Evolutionary conservation across 2,329 filamentous ascomycete species (phyloP).

Genomic region (Colletotrichum salicis): DNA sequence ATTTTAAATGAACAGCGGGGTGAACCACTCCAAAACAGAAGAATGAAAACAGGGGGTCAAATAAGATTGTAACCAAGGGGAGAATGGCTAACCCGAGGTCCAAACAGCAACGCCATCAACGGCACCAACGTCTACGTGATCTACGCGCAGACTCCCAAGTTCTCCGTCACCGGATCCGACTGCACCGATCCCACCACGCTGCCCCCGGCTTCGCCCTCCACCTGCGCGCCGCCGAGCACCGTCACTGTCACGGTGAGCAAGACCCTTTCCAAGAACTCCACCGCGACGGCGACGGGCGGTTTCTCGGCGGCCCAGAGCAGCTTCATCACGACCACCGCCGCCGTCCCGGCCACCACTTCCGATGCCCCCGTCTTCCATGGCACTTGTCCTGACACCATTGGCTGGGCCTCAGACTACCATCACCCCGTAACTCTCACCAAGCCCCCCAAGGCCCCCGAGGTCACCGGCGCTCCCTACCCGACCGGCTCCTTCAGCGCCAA

Average conservation of each 20-base stretch:
- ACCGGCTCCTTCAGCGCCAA: constrained; percentile 13
- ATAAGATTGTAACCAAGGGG: not conserved
- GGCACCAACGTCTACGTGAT: constrained; percentile 57
- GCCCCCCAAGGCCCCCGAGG: constrained; percentile 18
- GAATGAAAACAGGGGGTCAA: not conserved
- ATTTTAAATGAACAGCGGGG: constrained; percentile 21
- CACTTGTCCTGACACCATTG: constrained; percentile 34
- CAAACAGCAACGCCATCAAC: constrained; percentile 52
- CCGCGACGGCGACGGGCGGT: constrained; percentile 32
- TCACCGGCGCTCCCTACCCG: constrained; percentile 6
- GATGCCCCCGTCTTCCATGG: constrained; percentile 24
- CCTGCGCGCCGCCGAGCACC: constrained; percentile 40
- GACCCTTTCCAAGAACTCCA: constrained; percentile 34
- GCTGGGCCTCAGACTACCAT: constrained; percentile 32
- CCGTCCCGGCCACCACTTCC: constrained; percentile 6
- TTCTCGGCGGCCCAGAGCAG: constrained; percentile 21
- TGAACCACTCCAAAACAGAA: not conserved
- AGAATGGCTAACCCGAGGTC: not conserved
- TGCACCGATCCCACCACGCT: constrained; percentile 41
- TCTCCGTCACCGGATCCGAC: constrained; percentile 45
- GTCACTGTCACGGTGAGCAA: constrained; percentile 40
- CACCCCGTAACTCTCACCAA: constrained; percentile 33
- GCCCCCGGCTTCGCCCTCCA: constrained; percentile 37
- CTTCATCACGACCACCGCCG: constrained; percentile 23
- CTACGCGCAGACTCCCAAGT: constrained; percentile 53